phyloP scores from a whole-genome alignment of 1,284 basidiomycete genomes.

The Mixia osmundae region DNA sequence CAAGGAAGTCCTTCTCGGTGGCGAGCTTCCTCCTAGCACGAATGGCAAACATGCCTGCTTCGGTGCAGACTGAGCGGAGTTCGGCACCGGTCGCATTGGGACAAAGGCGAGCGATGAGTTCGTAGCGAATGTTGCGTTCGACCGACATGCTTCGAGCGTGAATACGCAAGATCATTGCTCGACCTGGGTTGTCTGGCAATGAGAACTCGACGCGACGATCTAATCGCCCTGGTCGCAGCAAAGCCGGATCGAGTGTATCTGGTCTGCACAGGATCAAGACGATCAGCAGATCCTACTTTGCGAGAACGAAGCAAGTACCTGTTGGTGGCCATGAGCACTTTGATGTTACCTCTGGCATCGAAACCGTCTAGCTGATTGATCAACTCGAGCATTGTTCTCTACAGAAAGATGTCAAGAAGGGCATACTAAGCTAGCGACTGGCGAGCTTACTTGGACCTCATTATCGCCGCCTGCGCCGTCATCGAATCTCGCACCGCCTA shows the following conservation, averaged over 20 bases:
- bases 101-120: conserved; percentile 86
- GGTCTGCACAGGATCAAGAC: conserved; percentile 33
- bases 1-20: conserved; percentile 89
- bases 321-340: conserved; percentile 99
- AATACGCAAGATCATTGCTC: conserved; percentile 88
- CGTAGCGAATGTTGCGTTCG: conserved; percentile 89
- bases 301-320: conserved; percentile 28
- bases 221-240: conserved; percentile 83
- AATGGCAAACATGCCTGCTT: conserved; percentile 99
- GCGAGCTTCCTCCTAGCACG: conserved; percentile 89
- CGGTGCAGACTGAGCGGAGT: conserved; percentile 83
- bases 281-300: conserved; percentile 1
- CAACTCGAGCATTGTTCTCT: conserved; percentile 97
- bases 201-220: conserved; percentile 93
- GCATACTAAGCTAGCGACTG: too few relatives aligned
- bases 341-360: conserved; percentile 95
- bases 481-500: conserved; percentile 96
- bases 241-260: conserved; percentile 90
- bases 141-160: conserved; percentile 97
- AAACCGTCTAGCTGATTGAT: conserved; percentile 97
- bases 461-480: conserved; percentile 98
- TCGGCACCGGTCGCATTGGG: conserved; percentile 97
- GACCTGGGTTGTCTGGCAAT: conserved; percentile 82
- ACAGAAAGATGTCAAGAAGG: too few relatives aligned
- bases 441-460: too few relatives aligned